phyloP scores from a whole-genome alignment of 148 eudicot genomes.

The Heliosperma pusillum region DNA sequence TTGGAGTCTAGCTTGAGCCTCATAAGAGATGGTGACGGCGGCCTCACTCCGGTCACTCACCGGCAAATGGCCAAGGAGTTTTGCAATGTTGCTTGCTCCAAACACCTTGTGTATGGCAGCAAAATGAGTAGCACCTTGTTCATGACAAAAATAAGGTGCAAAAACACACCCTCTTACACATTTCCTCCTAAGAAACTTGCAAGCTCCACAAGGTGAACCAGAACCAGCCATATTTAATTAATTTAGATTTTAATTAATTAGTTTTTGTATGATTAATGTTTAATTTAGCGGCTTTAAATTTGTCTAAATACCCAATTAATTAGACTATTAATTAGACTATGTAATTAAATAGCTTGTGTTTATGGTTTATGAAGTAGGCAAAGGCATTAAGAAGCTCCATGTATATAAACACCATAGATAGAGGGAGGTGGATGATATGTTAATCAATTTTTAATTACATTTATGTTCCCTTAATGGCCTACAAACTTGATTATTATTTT shows the following conservation, averaged over 20 bases:
- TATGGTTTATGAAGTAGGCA: conserved; percentile 11
- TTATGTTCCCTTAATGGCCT: conserved; percentile 75
- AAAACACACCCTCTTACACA: conserved; percentile 84
- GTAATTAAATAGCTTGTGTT: conserved; percentile 1
- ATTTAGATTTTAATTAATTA: neutral
- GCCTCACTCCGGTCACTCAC: conserved; percentile 66
- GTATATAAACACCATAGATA: conserved; percentile 56
- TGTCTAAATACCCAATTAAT: conserved; percentile 7
- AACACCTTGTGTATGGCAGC: conserved; percentile 91
- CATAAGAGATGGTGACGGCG: conserved; percentile 77
- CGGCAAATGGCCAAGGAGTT: conserved; percentile 73
- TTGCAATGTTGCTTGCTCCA: conserved; percentile 88
- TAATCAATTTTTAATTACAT: conserved; percentile 46
- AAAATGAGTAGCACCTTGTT: conserved; percentile 84
- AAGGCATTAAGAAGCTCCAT: conserved; percentile 28
- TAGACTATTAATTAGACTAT: neutral
- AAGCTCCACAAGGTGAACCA: conserved; percentile 94
- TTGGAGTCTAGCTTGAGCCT: conserved; percentile 91
- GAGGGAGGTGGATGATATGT: conserved; percentile 42
- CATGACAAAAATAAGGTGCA: conserved; percentile 87
- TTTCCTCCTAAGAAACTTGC: conserved; percentile 93
- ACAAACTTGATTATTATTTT: conserved; percentile 37
- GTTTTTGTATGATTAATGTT: neutral
- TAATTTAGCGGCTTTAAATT: neutral
- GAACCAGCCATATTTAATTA: conserved; percentile 48